Evolutionary conservation across 768 basidiomycete species (phyloP).

Genomic region (Boletus vermiculosoides): DNA sequence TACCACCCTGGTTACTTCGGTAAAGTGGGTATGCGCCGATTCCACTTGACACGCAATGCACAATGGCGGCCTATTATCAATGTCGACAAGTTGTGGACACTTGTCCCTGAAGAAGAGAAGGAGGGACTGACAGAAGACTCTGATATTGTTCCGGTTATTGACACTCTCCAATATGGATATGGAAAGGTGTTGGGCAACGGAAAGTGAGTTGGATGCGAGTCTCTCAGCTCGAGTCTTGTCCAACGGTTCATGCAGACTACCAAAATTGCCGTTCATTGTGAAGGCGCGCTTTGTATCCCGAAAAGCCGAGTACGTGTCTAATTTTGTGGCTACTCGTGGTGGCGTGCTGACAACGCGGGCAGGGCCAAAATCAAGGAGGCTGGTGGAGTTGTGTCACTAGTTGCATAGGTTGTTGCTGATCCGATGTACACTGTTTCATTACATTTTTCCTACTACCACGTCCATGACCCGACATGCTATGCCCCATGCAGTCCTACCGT

Average conservation of each 20-base stretch:
- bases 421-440: slow-evolving; percentile 24
- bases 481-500: background rate
- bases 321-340: slow-evolving; percentile 11
- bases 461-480: background rate
- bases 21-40: slow-evolving; percentile 99
- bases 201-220: slow-evolving; percentile 47
- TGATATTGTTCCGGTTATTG: slow-evolving; percentile 91
- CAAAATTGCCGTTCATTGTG: slow-evolving; percentile 92
- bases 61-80: slow-evolving; percentile 97
- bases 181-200: slow-evolving; percentile 97
- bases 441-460: slow-evolving; percentile 1
- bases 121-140: slow-evolving; percentile 68
- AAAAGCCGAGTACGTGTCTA: slow-evolving; percentile 66
- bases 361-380: slow-evolving; percentile 86
- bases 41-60: slow-evolving; percentile 89
- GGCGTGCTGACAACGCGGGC: slow-evolving; percentile 17
- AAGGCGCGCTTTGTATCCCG: slow-evolving; percentile 95
- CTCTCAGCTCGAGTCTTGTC: background rate
- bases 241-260: slow-evolving; percentile 51
- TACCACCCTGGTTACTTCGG: slow-evolving; percentile 99
- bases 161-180: slow-evolving; percentile 80
- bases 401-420: slow-evolving; percentile 57
- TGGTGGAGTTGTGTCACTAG: slow-evolving; percentile 89
- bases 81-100: slow-evolving; percentile 95
- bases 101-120: slow-evolving; percentile 86